A percentile compares a stretch with the other conserved stretches of the same genome.
Evolutionary conservation across 129 eudicot species (phyloP).

Genomic region (Dittrichia graveolens): DNA sequence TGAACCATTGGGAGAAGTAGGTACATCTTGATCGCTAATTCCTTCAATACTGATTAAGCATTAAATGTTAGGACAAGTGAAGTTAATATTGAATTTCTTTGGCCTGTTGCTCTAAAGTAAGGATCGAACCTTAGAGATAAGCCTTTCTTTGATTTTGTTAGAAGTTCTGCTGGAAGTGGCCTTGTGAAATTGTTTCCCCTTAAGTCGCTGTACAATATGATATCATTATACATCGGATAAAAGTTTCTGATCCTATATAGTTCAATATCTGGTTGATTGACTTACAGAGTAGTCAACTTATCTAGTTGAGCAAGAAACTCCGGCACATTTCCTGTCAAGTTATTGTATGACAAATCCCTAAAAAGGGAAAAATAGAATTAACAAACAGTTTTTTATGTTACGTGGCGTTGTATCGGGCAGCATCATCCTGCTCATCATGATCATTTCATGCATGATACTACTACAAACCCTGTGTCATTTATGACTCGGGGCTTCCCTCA

Average conservation of each 20-base stretch:
- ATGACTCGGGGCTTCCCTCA: too few relatives aligned
- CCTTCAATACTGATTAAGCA: neutral
- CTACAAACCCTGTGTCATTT: too few relatives aligned
- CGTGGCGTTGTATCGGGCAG: too few relatives aligned
- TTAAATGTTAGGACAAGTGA: neutral
- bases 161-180: slow-evolving; percentile 29
- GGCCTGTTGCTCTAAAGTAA: neutral
- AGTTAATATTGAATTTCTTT: neutral
- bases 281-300: neutral
- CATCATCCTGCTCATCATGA: too few relatives aligned
- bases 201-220: slow-evolving; percentile 22
- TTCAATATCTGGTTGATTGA: too few relatives aligned
- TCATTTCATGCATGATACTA: too few relatives aligned
- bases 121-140: slow-evolving; percentile 25
- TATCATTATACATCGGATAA: neutral
- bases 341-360: slow-evolving; percentile 25
- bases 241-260: neutral
- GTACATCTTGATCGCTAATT: neutral
- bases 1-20: slow-evolving; percentile 13
- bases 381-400: neutral
- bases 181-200: slow-evolving; percentile 34
- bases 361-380: neutral
- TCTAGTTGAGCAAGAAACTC: slow-evolving; percentile 22
- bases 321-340: slow-evolving; percentile 26
- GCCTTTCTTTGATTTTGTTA: slow-evolving; percentile 19